Base-by-base conservation (phyloP, 345 rosid genomes). In the Dimocarpus longan region DNA sequence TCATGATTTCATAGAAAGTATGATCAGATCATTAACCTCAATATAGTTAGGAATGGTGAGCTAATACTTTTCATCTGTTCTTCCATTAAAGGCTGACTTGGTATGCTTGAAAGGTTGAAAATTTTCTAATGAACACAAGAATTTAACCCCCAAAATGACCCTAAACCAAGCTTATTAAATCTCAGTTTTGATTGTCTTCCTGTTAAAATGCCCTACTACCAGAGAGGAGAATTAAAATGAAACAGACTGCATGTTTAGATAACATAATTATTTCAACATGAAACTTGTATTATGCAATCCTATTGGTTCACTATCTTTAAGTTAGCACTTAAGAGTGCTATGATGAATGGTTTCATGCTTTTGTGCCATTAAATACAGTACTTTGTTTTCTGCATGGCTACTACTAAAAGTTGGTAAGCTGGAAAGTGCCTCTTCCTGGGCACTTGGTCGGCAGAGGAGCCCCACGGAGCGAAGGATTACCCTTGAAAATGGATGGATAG, bases 381-480 rank as follows among this genome's bases (percentile, higher is more conserved):
- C 32, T 12, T 65, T 11, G 24, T 21, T 15, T 12, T 65, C 42
- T 10, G 28, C 68, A 0, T 16, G 0, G n/a, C 42, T 32, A 32
- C 48, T 59, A 5, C 42, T 74, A 46, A 24, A 63, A 74, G 11
- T 44, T 75, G n/a, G 40, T 60, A 15, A 5, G 40, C 16, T 7
- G 40, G 56, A 43, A 6, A 15, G 12, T 28, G 60, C 11, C 15
- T 6, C n/a, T 72, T 80, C 48, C 6, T 19, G 79, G 78, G 85
- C 91, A 88, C 21, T 78, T 78, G 32, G 70, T 78, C 19, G 91
- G 76, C 37, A 88, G 83, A 32, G 91, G 89, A 78, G 77, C 79
- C 56, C 91, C 91, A 28, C 91, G 86, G 6, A 88, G 84, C 46
- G 78, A 83, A 21, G 73, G 85, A 70, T 88, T 88, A 70, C 85